Evolutionary conservation across 2,329 filamentous ascomycete genomes (phyloP).

Genomic region (Fusarium sp.): DNA sequence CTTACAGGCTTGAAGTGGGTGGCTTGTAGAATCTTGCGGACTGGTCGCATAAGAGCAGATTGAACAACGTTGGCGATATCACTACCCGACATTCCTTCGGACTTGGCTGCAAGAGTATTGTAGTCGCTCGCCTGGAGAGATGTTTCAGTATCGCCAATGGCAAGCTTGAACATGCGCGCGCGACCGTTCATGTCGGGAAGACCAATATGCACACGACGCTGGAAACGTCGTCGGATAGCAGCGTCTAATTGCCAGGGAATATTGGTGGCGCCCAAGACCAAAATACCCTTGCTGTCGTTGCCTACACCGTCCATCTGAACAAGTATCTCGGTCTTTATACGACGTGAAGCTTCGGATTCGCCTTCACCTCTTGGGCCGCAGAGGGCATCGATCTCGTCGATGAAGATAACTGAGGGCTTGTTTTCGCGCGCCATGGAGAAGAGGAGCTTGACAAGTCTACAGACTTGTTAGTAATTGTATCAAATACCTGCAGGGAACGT

Average conservation of each 20-base stretch:
- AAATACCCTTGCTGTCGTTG: constrained; percentile 91
- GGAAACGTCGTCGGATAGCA: constrained; percentile 95
- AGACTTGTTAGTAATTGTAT: constrained; percentile 34
- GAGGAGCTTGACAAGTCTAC: constrained; percentile 90
- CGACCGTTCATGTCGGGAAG: constrained; percentile 88
- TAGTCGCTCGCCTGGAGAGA: constrained; percentile 83
- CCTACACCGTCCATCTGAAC: constrained; percentile 99
- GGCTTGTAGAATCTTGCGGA: constrained; percentile 95
- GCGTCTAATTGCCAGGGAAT: constrained; percentile 99
- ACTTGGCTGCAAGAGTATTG: constrained; percentile 80
- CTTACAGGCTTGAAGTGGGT: constrained; percentile 95
- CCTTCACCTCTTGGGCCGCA: constrained; percentile 94
- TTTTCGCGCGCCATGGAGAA: constrained; percentile 99
- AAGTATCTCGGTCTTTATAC: constrained; percentile 98
- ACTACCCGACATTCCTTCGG: constrained; percentile 94
- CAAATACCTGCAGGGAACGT: constrained; percentile 38
- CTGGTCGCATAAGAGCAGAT: constrained; percentile 96
- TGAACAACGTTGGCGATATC: constrained; percentile 98
- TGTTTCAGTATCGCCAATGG: constrained; percentile 92
- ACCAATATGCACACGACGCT: constrained; percentile 94
- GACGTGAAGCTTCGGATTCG: constrained; percentile 94
- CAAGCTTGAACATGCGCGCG: constrained; percentile 94
- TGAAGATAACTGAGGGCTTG: constrained; percentile 98
- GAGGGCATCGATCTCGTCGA: constrained; percentile 96
- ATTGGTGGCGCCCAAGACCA: constrained; percentile 96